Percentiles rank a stretch among this genome's conserved stretches.
Evolutionary conservation across 1,139 yeast genomes (phyloP).

Genomic region (Suhomyces guaymorum): DNA sequence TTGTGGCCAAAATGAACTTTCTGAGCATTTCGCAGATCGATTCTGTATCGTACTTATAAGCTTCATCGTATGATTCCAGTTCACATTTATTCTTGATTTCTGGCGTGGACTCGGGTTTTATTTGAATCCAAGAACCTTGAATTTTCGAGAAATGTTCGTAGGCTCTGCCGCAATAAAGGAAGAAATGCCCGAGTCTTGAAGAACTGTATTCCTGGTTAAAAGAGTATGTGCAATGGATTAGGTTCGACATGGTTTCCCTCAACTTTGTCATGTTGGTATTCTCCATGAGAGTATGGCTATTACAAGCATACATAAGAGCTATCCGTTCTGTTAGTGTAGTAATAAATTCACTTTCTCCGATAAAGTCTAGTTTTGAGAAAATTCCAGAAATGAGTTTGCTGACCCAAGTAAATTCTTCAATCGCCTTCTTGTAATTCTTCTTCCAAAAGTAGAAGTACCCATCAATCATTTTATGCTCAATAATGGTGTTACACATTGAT

Average conservation of each 20-base stretch:
- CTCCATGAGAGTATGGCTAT: slow-evolving; percentile 2
- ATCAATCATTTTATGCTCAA: slow-evolving; percentile 19
- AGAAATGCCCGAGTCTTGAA: slow-evolving; percentile 16
- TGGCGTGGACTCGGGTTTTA: not conserved
- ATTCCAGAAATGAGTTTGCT: slow-evolving; percentile 16
- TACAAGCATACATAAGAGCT: slow-evolving; percentile 3
- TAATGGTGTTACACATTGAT: slow-evolving; percentile 13
- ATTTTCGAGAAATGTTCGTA: slow-evolving; percentile 22
- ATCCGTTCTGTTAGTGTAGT: slow-evolving; percentile 1
- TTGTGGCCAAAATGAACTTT: slow-evolving; percentile 33
- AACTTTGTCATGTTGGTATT: no score
- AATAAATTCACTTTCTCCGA: not conserved
- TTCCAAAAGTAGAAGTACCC: slow-evolving; percentile 19
- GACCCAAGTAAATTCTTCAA: slow-evolving; percentile 24
- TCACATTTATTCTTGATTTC: no score
- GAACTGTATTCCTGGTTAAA: not conserved
- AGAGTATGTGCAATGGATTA: no score
- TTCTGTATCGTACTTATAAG: slow-evolving; percentile 21
- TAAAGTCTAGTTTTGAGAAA: not conserved
- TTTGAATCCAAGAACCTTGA: slow-evolving; percentile 12
- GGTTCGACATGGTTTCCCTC: no score
- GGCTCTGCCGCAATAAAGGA: slow-evolving; percentile 21
- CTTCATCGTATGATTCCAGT: not conserved
- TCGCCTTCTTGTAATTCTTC: slow-evolving; percentile 13
- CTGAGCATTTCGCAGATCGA: slow-evolving; percentile 33